Percentiles rank a stretch among this genome's conserved stretches.
Conservation (phyloP, 169 alveolate genomes). For the Fabrea salina region DNA sequence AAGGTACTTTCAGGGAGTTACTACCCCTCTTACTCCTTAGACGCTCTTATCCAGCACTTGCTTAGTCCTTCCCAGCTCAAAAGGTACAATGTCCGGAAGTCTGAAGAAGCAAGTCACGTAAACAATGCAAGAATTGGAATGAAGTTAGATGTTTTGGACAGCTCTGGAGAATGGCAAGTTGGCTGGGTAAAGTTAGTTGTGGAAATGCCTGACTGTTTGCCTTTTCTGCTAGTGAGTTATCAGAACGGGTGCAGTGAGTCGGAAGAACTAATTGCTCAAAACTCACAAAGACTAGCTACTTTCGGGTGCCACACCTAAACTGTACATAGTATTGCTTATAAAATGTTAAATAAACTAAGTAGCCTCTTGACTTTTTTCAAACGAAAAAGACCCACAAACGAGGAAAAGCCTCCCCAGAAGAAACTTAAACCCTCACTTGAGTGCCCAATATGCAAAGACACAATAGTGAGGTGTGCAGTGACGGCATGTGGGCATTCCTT, state of each 20-base stretch:
- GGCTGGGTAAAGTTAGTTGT: background rate
- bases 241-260: background rate
- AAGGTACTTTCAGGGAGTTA: background rate
- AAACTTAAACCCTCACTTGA: background rate
- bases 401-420: background rate
- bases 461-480: background rate
- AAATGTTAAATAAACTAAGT: slow-evolving; percentile 5
- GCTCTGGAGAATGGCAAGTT: background rate
- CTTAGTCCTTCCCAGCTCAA: background rate
- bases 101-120: background rate
- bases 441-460: background rate
- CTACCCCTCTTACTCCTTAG: background rate
- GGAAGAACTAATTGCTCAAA: background rate
- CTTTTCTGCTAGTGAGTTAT: background rate
- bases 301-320: background rate
- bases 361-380: background rate
- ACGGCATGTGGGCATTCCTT: slow-evolving; percentile 16
- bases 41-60: background rate
- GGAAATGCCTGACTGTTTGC: background rate
- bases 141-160: slow-evolving; percentile 11
- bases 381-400: background rate
- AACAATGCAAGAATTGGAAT: background rate
- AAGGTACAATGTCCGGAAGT: background rate
- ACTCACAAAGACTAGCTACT: slow-evolving; percentile 1
- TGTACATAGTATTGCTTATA: background rate